Evolutionary conservation across 2,329 filamentous ascomycete species (phyloP), one percentile per base, ranked within the genome.

Genomic region (Aspergillus hortae): DNA sequence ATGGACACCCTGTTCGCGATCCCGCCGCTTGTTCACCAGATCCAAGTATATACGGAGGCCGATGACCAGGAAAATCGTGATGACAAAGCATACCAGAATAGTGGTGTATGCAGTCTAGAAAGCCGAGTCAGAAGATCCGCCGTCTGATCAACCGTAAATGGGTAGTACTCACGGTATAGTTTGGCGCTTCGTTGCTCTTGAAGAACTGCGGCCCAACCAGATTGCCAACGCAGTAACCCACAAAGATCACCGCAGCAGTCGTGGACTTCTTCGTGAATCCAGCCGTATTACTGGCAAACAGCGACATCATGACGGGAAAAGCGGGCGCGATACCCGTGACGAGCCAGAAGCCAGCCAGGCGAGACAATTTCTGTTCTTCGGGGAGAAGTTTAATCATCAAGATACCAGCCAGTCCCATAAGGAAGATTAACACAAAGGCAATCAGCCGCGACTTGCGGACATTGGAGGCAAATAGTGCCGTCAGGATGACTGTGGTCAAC

Each of bases 321-420:
- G 56, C 53, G 2, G 57, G 55, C 12, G 59, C 47, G 23, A 59
- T 49, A 9, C 50, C 57, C 4, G 48, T 50, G 12, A 60, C 53
- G 2, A 63, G 52, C 56, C 58, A 62, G 21, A 57, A 54, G 6
- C 61, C 61, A 6, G 56, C 58, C 2, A 63, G 55, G 4, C 60
- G 58, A 15, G 54, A 40, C 3, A 59, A 14, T 30, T 56, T 60
- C 14, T 56, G 35, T 10, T 44, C 19, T 9, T 48, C 23, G 3
- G 56, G 52, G 9, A 61, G 43, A 9, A 61, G 54, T 19, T 62
- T 60, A 36, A 62, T 53, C 60, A 61, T 62, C 7, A 62, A 51
- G 6, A 56, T 49, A 6, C 59, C 59, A 3, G 55, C 55, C 2
- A 62, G 46, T 6, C 56, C 56, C n/a, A 61, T 48, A 6, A 53